Base-by-base conservation (phyloP, 2,329 filamentous ascomycete species). In the Botrytis tulipae region DNA sequence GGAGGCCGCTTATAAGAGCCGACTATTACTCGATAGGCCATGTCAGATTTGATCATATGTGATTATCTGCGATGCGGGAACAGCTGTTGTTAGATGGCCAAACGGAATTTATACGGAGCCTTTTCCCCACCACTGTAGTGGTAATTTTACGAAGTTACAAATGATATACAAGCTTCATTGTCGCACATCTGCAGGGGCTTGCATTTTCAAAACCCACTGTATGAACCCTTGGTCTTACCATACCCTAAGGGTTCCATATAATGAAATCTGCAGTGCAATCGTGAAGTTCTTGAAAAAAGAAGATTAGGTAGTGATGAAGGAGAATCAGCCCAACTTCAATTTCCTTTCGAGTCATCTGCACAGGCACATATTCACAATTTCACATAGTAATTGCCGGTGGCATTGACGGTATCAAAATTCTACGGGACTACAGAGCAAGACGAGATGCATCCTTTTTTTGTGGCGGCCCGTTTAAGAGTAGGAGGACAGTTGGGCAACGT, bases 21-120 rank as follows among this genome's bases (percentile, higher is more conserved):
- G 32, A 32, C 32, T 32, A 32, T 32, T 32, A 32, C 32, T 63
- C 29, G 22, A 37, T 51, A 37, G 44, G 14, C 32, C 32, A 25
- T 51, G n/a, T 40, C 63, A 51, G 22, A 51, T 51, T 67, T 20
- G 32, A 18, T 37, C 63, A 40, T 40, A 29, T 67, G 25, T 14
- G 46, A 12, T 29, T 20, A 54, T 54, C 46, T 48, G 44, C 44
- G 32, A 67, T 29, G 40, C 46, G 65, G 6, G 16, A 51, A 18
- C 14, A 8, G 4, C 7, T n/a, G 44, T 37, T n/a, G 22, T 18
- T 35, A n/a, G 44, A n/a, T n/a, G 20, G 14, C 44, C 63, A 66
- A 51, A 37, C 63, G 63, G 63, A 66, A 29, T n/a, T 35, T 67
- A 37, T n/a, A n/a, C 65, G 63, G 63, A 67, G 44, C 32, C n/a